Evolutionary conservation across 1,284 basidiomycete genomes (phyloP), one percentile per base, ranked within the genome.

Genomic region (Flammula alnicola): DNA sequence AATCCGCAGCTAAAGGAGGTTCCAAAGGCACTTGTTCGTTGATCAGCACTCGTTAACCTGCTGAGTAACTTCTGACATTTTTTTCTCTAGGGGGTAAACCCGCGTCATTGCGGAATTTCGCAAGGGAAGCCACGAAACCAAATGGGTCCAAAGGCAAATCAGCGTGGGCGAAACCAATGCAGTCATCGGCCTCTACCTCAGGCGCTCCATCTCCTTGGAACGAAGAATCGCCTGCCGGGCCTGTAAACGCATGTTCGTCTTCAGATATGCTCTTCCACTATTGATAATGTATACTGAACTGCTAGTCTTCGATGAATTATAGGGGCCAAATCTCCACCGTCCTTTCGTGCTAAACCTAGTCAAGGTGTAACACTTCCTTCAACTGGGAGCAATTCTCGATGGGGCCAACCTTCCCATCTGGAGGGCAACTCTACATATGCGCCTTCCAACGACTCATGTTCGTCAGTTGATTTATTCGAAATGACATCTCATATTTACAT

Each of bases 181-280:
- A 14, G 17, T 35, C 16, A 25, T 23, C 46, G 7, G 32, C 54
- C 12, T 22, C 44, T 4, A 16, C 38, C 8, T 12, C 35, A 14
- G 22, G 45, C 27, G 36, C 25, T 9, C 49, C 47, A 27, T 46
- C 48, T n/a, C 37, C 51, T 27, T 41, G 52, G 22, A 17, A 36
- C 2, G 51, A 50, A 25, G 23, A 45, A 12, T 11, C 36, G 10
- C 44, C 51, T 17, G 37, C 38, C 12, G 47, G 44, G 4, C 40
- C 47, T 12, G 37, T 50, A 3, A 56, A 56, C 27, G 51, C 51
- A 31, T 53, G 55, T 56, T 31, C 41, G 55, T 53, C 10, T 7
- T 32, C 8, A 9, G 23, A n/a, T 23, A 1, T 37, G 9, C 27
- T 17, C 12, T 26, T 14, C 2, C 33, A 19, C 20, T 36, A 36